Evolutionary conservation across 495 filamentous ascomycete genomes (phyloP).

Genomic region (Polyplosphaeria fusca): DNA sequence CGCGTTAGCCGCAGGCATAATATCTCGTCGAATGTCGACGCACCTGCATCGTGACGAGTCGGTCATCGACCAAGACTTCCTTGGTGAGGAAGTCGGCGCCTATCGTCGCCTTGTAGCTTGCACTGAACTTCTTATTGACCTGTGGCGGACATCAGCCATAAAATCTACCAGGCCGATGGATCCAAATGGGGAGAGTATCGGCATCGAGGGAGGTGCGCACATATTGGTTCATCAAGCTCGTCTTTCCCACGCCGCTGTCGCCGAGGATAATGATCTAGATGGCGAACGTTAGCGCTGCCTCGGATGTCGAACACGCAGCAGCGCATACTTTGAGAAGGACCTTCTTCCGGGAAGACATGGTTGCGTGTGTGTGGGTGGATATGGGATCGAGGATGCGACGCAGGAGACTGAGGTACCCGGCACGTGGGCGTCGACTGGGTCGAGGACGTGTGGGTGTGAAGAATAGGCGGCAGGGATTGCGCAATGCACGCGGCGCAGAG

Average conservation of each 20-base stretch:
- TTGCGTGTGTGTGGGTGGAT: background rate
- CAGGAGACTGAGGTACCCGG: background rate
- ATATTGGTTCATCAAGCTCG: constrained; percentile 99
- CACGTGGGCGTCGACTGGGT: too few species aligned
- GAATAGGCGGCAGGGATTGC: too few species aligned
- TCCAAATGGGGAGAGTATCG: too few species aligned
- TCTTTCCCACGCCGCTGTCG: constrained; percentile 98
- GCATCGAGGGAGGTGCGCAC: constrained; percentile 53
- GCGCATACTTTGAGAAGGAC: constrained; percentile 93
- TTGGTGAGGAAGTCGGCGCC: constrained; percentile 98
- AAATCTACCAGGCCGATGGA: too few species aligned
- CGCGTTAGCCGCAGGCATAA: constrained; percentile 4
- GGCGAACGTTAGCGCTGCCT: background rate
- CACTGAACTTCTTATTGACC: constrained; percentile 99
- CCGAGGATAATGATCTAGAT: constrained; percentile 95
- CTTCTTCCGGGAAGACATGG: constrained; percentile 94
- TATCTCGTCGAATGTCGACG: constrained; percentile 28
- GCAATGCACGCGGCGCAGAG: too few species aligned
- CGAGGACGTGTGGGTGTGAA: too few species aligned
- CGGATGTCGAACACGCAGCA: constrained; percentile 11
- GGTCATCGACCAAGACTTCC: constrained; percentile 95
- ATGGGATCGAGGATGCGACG: background rate
- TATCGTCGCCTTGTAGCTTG: constrained; percentile 99
- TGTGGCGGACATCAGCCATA: constrained; percentile 40
- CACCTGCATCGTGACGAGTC: constrained; percentile 98